These are phyloP conservation scores for Fusarium camptoceras DNA, from an alignment of 2,329 filamentous ascomycete species.

Conservation along the genomic window DNA sequence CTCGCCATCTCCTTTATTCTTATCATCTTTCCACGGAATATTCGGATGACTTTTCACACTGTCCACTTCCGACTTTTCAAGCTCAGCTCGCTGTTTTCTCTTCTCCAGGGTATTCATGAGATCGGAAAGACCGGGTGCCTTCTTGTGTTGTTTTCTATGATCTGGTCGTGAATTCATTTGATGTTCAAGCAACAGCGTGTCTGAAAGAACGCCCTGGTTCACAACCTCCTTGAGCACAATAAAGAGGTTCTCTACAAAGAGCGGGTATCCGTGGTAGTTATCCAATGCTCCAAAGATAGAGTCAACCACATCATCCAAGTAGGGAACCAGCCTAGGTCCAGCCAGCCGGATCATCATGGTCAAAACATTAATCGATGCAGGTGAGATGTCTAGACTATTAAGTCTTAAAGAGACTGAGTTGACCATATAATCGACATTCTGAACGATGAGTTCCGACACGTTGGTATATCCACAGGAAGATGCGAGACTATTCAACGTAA, in stretches of 20 bases:
- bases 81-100: conserved; percentile 50
- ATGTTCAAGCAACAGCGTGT: conserved; percentile 60
- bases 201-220: conserved; percentile 78
- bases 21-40: conserved; percentile 54
- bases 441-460: conserved; percentile 83
- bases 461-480: conserved; percentile 77
- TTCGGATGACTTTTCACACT: conserved; percentile 49
- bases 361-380: conserved; percentile 89
- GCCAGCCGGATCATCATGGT: conserved; percentile 94
- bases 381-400: conserved; percentile 91
- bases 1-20: conserved; percentile 50
- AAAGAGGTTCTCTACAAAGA: conserved; percentile 88
- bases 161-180: conserved; percentile 51
- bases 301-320: conserved; percentile 89
- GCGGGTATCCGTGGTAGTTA: conserved; percentile 91
- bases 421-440: conserved; percentile 96
- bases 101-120: conserved; percentile 72
- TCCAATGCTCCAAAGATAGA: conserved; percentile 95
- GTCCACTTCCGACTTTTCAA: conserved; percentile 50
- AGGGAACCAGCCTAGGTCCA: conserved; percentile 83
- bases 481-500: conserved; percentile 84
- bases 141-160: conserved; percentile 56
- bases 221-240: conserved; percentile 84
- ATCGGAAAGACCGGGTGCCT: conserved; percentile 55
- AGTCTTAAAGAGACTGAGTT: conserved; percentile 91